Evolutionary conservation across 1,284 basidiomycete species (phyloP).

Genomic region (Cryptococcus maquisensis): DNA sequence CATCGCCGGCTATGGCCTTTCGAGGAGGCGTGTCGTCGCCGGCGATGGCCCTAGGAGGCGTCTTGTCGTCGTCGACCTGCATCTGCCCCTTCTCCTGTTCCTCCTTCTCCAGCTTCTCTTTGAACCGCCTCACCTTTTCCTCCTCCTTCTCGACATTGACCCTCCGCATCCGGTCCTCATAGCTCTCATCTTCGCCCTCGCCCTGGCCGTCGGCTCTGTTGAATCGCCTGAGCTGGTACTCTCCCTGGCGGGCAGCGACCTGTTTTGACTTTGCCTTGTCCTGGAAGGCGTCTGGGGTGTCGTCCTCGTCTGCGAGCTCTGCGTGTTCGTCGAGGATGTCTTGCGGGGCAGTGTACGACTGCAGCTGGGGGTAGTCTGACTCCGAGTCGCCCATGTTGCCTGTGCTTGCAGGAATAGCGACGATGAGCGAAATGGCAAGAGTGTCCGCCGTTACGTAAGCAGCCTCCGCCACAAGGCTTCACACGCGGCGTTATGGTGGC

Average conservation of each 20-base stretch:
- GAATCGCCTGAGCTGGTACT: slow-evolving; percentile 93
- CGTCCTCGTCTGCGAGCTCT: slow-evolving; percentile 85
- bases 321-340: slow-evolving; percentile 93
- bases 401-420: no score
- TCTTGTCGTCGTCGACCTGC: slow-evolving; percentile 61
- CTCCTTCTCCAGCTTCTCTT: slow-evolving; percentile 76
- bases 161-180: slow-evolving; percentile 94
- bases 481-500: not conserved
- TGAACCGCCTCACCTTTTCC: slow-evolving; percentile 72
- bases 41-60: slow-evolving; percentile 62
- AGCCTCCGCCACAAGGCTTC: not conserved
- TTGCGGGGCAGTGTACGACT: slow-evolving; percentile 87
- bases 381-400: slow-evolving; percentile 25
- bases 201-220: slow-evolving; percentile 57
- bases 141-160: slow-evolving; percentile 92
- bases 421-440: not conserved
- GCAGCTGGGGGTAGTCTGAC: slow-evolving; percentile 56
- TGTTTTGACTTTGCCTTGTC: slow-evolving; percentile 88
- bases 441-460: not conserved
- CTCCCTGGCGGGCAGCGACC: slow-evolving; percentile 88
- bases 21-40: slow-evolving; percentile 31
- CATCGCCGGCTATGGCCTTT: slow-evolving; percentile 24
- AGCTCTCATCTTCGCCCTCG: slow-evolving; percentile 69
- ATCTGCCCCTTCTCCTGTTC: slow-evolving; percentile 66
- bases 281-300: slow-evolving; percentile 86